phyloP scores from a whole-genome alignment of 2,329 filamentous ascomycete species.

The Sclerotinia minor region DNA sequence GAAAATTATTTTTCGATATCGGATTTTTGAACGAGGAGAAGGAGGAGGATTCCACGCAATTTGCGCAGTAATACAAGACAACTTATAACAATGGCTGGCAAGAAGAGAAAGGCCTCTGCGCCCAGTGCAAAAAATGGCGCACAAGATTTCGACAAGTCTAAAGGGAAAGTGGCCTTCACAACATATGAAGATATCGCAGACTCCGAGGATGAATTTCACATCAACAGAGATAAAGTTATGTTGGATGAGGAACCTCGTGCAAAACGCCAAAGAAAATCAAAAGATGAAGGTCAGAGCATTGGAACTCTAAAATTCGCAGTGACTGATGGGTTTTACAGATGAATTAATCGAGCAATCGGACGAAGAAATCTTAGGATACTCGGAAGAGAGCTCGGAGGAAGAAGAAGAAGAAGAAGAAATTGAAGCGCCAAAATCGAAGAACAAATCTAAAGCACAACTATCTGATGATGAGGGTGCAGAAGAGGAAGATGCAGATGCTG shows the following conservation, averaged over 20 bases:
- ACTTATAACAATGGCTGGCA: slow-evolving; percentile 22
- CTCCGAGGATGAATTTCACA: slow-evolving; percentile 90
- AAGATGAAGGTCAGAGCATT: slow-evolving; percentile 59
- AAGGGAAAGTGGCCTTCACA: slow-evolving; percentile 41
- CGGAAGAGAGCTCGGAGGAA: slow-evolving; percentile 47
- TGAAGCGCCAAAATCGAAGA: slow-evolving; percentile 23
- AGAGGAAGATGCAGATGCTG: slow-evolving; percentile 58
- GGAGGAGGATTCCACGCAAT: background rate
- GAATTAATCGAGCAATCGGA: slow-evolving; percentile 60
- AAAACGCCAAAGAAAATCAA: slow-evolving; percentile 71
- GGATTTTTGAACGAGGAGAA: background rate
- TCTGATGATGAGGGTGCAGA: slow-evolving; percentile 54
- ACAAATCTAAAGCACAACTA: slow-evolving; percentile 53
- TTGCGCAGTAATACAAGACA: background rate
- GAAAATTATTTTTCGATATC: slow-evolving; percentile 26
- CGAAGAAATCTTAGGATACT: slow-evolving; percentile 58
- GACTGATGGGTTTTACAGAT: slow-evolving; percentile 43
- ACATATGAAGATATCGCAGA: slow-evolving; percentile 85
- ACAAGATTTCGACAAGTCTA: slow-evolving; percentile 20
- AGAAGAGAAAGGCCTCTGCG: slow-evolving; percentile 26
- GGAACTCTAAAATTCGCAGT: background rate
- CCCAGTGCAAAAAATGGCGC: background rate
- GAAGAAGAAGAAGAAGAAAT: slow-evolving; percentile 42
- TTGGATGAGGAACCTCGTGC: slow-evolving; percentile 78
- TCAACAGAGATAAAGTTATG: slow-evolving; percentile 81